phyloP scores from a whole-genome alignment of 257 asterid genomes.

The Gentiana macrophylla region DNA sequence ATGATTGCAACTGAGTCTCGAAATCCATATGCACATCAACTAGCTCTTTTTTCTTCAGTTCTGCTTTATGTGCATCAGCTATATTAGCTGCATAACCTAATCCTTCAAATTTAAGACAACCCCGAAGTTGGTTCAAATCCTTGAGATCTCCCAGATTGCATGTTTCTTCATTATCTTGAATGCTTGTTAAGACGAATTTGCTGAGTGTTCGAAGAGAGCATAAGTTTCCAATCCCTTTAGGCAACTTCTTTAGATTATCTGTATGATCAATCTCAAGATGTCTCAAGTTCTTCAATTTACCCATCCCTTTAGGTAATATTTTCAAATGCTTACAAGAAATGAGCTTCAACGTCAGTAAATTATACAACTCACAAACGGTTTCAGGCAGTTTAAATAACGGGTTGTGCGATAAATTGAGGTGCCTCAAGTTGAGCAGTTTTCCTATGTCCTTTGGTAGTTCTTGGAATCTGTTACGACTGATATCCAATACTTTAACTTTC shows the following conservation, averaged over 20 bases:
- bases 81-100: conserved; percentile 32
- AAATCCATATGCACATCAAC: conserved; percentile 44
- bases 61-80: conserved; percentile 40
- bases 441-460: conserved; percentile 41
- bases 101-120: conserved; percentile 52
- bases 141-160: conserved; percentile 35
- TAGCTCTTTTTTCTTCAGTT: conserved; percentile 32
- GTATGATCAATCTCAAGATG: conserved; percentile 55
- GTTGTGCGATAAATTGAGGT: conserved; percentile 58
- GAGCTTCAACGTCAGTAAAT: conserved; percentile 50
- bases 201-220: conserved; percentile 45
- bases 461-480: conserved; percentile 50
- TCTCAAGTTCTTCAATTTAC: conserved; percentile 28
- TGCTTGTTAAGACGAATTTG: conserved; percentile 31
- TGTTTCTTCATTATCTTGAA: conserved; percentile 16
- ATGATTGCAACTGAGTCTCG: conserved; percentile 14
- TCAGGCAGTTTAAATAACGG: conserved; percentile 48
- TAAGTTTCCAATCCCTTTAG: conserved; percentile 42
- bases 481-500: conserved; percentile 34
- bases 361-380: conserved; percentile 38
- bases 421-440: conserved; percentile 32
- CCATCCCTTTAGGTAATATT: conserved; percentile 27
- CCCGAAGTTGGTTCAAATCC: conserved; percentile 41
- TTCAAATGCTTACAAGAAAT: conserved; percentile 38
- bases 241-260: conserved; percentile 36